A percentile compares a stretch with the other conserved stretches of the same genome.
phyloP scores from a whole-genome alignment of 225 moss, liverwort and hornwort species.

The Asterella californica region DNA sequence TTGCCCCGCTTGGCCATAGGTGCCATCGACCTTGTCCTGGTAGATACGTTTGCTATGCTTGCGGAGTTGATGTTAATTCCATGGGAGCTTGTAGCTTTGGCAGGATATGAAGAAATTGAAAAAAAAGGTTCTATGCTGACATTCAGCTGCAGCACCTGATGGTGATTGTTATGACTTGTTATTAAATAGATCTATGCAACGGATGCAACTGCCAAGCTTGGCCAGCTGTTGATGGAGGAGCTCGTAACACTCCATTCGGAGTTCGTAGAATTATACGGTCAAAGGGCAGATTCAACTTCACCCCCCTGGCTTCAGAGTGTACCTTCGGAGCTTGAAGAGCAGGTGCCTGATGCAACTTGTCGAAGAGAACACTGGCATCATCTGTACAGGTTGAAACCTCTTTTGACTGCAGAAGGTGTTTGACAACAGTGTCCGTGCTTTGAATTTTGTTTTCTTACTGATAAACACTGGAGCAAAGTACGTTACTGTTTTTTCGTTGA shows the following conservation, averaged over 20 bases:
- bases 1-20: not conserved
- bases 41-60: too few relatives aligned
- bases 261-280: conserved; percentile 55
- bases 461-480: not conserved
- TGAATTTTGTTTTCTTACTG: not conserved
- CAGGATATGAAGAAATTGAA: not conserved
- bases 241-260: conserved; percentile 67
- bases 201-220: conserved; percentile 80
- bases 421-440: not conserved
- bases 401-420: not conserved
- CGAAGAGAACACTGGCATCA: conserved; percentile 68
- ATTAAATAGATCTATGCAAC: conserved; percentile 72
- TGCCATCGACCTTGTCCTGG: not conserved
- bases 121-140: not conserved
- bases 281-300: conserved; percentile 33
- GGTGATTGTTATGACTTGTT: not conserved
- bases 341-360: conserved; percentile 34
- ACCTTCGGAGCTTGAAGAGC: conserved; percentile 34
- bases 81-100: too few relatives aligned
- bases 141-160: not conserved
- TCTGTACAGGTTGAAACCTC: conserved; percentile 72
- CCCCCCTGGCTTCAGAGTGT: conserved; percentile 64
- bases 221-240: conserved; percentile 98
- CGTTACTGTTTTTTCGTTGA: not conserved
- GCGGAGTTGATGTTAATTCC: too few relatives aligned